phyloP scores from a whole-genome alignment of 1,284 basidiomycete species.

The Mycena sp. region DNA sequence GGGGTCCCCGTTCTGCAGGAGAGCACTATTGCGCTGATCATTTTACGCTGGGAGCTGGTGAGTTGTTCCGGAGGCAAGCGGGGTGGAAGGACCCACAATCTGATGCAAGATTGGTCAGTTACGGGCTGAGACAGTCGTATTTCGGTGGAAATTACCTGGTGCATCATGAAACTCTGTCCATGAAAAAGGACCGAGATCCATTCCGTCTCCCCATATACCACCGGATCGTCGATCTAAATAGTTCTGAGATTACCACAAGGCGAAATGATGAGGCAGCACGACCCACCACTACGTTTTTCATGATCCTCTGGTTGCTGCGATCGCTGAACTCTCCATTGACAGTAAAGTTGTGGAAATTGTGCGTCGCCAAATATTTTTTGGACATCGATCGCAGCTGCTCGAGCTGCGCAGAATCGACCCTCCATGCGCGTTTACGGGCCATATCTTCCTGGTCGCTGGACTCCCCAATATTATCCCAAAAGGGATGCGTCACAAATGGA shows the following conservation, averaged over 20 bases:
- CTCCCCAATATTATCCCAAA: slow-evolving; percentile 51
- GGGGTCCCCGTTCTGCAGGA: slow-evolving; percentile 82
- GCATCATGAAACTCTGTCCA: slow-evolving; percentile 99
- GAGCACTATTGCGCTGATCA: slow-evolving; percentile 92
- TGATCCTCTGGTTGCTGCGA: slow-evolving; percentile 82
- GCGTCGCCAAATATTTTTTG: slow-evolving; percentile 80
- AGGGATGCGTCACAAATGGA: slow-evolving; percentile 46
- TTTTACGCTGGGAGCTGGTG: slow-evolving; percentile 81
- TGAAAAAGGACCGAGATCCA: slow-evolving; percentile 96
- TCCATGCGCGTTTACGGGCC: slow-evolving; percentile 72
- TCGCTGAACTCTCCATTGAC: slow-evolving; percentile 89
- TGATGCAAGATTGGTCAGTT: slow-evolving; percentile 18
- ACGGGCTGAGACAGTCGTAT: slow-evolving; percentile 14
- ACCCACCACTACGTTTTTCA: slow-evolving; percentile 85
- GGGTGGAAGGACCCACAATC: slow-evolving; percentile 49
- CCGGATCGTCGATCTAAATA: slow-evolving; percentile 76
- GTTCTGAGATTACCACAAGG: not conserved
- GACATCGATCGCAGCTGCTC: slow-evolving; percentile 65
- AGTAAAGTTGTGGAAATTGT: slow-evolving; percentile 99
- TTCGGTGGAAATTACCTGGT: slow-evolving; percentile 70
- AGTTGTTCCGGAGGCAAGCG: not conserved
- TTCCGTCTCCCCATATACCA: slow-evolving; percentile 90
- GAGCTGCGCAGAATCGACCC: slow-evolving; percentile 65
- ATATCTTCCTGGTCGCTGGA: slow-evolving; percentile 56
- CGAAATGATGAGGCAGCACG: slow-evolving; percentile 2